Conservation (phyloP, 2,329 filamentous ascomycete species). For the Phyllachora maydis region DNA sequence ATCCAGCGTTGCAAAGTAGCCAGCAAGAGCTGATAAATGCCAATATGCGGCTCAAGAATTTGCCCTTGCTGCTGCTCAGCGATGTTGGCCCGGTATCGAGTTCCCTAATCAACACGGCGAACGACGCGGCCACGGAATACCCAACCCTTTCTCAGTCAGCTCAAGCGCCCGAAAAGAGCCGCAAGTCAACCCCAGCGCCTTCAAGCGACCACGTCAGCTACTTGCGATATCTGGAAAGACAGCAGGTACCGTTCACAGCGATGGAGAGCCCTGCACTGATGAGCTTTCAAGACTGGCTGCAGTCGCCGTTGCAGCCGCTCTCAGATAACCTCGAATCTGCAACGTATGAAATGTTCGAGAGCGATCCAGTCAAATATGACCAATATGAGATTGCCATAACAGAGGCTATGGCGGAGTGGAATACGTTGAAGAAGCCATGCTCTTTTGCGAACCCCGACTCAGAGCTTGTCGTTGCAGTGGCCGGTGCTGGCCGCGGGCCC, state of each 20-base stretch:
- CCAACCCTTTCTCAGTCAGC: conserved; percentile 52
- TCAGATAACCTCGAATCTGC: conserved; percentile 94
- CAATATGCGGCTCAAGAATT: conserved; percentile 43
- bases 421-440: conserved; percentile 47
- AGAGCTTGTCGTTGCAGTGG: conserved; percentile 64
- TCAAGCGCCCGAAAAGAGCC: conserved; percentile 17
- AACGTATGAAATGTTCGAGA: conserved; percentile 97
- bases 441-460: conserved; percentile 16
- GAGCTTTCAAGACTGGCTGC: conserved; percentile 76
- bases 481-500: conserved; percentile 80
- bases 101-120: conserved; percentile 11
- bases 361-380: conserved; percentile 92
- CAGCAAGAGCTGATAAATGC: conserved; percentile 40
- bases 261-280: conserved; percentile 30
- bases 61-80: conserved; percentile 42
- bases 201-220: conserved; percentile 47
- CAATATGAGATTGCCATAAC: conserved; percentile 80
- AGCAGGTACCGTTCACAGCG: conserved; percentile 42
- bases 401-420: conserved; percentile 67
- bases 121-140: conserved; percentile 23
- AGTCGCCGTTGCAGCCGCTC: conserved; percentile 82
- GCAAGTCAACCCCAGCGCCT: conserved; percentile 14
- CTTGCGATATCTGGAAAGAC: conserved; percentile 62
- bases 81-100: conserved; percentile 30
- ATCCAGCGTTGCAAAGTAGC: conserved; percentile 36